A percentile compares a stretch with the other conserved stretches of the same genome.
Conservation (phyloP, 768 basidiomycete species). For the Pleurotus tuoliensis region DNA sequence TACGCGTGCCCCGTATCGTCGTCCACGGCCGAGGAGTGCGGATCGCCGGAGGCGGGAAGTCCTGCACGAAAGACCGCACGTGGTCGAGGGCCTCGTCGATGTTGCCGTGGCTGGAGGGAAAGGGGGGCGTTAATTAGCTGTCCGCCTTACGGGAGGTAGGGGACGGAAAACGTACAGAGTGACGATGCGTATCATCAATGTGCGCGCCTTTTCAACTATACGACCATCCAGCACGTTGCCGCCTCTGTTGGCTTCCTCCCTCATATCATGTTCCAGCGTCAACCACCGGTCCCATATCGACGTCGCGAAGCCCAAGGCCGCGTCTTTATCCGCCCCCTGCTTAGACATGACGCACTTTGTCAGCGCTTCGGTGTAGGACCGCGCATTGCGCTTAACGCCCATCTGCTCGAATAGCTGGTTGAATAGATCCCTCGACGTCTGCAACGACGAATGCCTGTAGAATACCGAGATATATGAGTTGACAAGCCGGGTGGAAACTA, state of each 20-base stretch:
- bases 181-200: conserved; percentile 62
- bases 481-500: conserved; percentile 57
- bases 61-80: conserved; percentile 56
- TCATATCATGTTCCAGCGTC: conserved; percentile 35
- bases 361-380: conserved; percentile 61
- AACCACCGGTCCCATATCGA: conserved; percentile 69
- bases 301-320: conserved; percentile 50
- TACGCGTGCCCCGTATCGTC: conserved; percentile 55
- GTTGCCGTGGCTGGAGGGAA: conserved; percentile 38
- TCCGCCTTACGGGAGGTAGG: too few relatives aligned
- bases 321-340: conserved; percentile 39
- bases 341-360: conserved; percentile 53
- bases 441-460: conserved; percentile 51
- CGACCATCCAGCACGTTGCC: conserved; percentile 35
- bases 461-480: conserved; percentile 82
- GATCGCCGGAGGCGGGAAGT: conserved; percentile 60
- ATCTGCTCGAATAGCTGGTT: conserved; percentile 41
- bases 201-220: conserved; percentile 64
- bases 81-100: conserved; percentile 50
- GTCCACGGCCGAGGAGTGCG: conserved; percentile 37
- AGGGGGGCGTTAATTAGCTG: neutral
- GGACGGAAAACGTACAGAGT: conserved; percentile 44
- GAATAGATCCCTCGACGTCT: conserved; percentile 46
- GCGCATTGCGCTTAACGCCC: conserved; percentile 43
- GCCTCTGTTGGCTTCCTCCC: conserved; percentile 11